phyloP scores from a whole-genome alignment of 352 stramenopile species.

The Saprolegnia parasitica region DNA sequence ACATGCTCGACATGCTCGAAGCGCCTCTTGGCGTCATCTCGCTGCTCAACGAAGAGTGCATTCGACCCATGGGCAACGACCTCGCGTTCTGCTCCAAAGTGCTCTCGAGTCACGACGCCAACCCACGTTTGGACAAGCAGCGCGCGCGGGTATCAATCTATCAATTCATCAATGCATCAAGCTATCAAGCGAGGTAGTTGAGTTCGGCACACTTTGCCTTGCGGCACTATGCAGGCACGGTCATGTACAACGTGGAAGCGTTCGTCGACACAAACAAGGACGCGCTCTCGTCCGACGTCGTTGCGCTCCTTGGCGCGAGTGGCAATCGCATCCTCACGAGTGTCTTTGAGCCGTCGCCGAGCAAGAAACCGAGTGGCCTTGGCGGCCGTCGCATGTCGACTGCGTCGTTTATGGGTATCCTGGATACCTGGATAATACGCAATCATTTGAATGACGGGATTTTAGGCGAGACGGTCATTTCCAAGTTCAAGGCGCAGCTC shows the following conservation, averaged over 20 bases:
- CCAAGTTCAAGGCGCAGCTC: conserved; percentile 87
- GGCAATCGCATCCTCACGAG: conserved; percentile 67
- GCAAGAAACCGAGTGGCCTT: conserved; percentile 32
- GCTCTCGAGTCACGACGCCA: conserved; percentile 68
- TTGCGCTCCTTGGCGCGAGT: conserved; percentile 64
- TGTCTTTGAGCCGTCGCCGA: conserved; percentile 32
- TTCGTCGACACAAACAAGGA: conserved; percentile 90
- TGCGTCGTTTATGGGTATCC: conserved; percentile 13
- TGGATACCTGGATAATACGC: too few relatives aligned
- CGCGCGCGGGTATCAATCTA: conserved; percentile 30
- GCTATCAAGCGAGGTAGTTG: conserved; percentile 24
- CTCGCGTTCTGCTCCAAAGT: conserved; percentile 86
- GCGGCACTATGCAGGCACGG: conserved; percentile 72
- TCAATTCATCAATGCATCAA: not conserved
- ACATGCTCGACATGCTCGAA: conserved; percentile 87
- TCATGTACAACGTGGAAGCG: conserved; percentile 74
- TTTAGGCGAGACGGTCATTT: conserved; percentile 67
- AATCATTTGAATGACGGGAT: too few relatives aligned
- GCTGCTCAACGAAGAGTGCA: conserved; percentile 89
- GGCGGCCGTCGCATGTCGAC: conserved; percentile 38
- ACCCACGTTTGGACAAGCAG: conserved; percentile 73
- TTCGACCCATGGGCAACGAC: conserved; percentile 83
- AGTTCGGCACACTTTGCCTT: conserved; percentile 77
- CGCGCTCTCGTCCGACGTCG: conserved; percentile 68
- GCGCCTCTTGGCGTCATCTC: conserved; percentile 86